Base-by-base conservation (phyloP, 768 basidiomycete species). In the Suillus brevipes region DNA sequence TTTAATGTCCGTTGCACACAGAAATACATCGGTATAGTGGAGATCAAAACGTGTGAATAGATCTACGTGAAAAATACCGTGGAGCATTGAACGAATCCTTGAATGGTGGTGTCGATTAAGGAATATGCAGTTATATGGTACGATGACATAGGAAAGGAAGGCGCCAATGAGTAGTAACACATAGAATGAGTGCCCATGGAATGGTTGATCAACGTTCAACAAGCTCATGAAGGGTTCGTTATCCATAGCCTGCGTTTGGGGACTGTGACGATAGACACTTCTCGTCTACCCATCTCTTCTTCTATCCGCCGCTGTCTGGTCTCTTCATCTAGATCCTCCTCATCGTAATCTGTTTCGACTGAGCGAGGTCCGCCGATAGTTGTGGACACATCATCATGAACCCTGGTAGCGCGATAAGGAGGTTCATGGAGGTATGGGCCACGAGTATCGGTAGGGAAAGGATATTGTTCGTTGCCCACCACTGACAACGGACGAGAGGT, bases 181-280 rank as follows among this genome's bases (percentile, higher is more conserved):
- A 42, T n/a, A 47, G 28, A 64, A 31, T 23, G 37, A 34, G 42
- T 64, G 63, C 16, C 68, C 4, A 42, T 42, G 40, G 12, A 34
- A 62, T 59, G 36, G 40, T 38, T 28, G 25, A n/a, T 40, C 55
- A 37, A 67, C 37, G 25, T 20, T 43, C 55, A 37, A 67, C 37
- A 57, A 55, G 38, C 68, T 76, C 71, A 81, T 71, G 80, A 78
- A 16, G 89, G 90, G 75, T 94, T 94, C 61, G 85, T 83, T 57
- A 94, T 84, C 82, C 87, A 87, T 63, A 94, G 77, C 71, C 84
- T 87, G 68, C 91, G 89, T 73, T 86, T 88, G 23, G 92, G 92
- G 14, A 87, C 84, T 50, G 87, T 82, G 66, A 94, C 85, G 71
- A 94, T 91, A n/a, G 89, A 90, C 37, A 94, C 91, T 68, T 94